A percentile compares a stretch with the other conserved stretches of the same genome.
Evolutionary conservation across 2,329 filamentous ascomycete species (phyloP).

Genomic region (Colletotrichum acutatum): DNA sequence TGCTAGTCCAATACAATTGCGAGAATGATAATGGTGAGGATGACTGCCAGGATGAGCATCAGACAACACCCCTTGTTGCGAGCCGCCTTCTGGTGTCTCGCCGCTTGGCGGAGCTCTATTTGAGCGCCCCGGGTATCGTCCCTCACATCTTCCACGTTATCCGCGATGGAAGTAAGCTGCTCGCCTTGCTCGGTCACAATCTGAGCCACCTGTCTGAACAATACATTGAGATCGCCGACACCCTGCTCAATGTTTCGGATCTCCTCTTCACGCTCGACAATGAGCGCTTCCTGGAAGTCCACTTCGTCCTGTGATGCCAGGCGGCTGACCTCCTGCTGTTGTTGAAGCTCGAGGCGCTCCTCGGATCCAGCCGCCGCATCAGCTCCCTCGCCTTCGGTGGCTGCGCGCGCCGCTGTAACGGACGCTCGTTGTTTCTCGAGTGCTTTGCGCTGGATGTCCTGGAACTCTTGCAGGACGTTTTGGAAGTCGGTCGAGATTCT

Average conservation of each 20-base stretch:
- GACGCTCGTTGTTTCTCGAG: slow-evolving; percentile 94
- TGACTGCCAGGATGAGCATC: slow-evolving; percentile 86
- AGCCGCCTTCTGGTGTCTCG: slow-evolving; percentile 93
- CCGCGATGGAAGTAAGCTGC: slow-evolving; percentile 85
- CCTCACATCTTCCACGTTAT: slow-evolving; percentile 86
- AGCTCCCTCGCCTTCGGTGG: slow-evolving; percentile 67
- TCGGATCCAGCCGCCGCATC: slow-evolving; percentile 38
- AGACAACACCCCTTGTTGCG: slow-evolving; percentile 95
- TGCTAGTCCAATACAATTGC: slow-evolving; percentile 80
- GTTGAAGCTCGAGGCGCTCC: slow-evolving; percentile 60
- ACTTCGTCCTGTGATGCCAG: slow-evolving; percentile 94
- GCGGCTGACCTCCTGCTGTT: slow-evolving; percentile 80
- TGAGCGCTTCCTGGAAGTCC: slow-evolving; percentile 95
- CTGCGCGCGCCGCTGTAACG: slow-evolving; percentile 83
- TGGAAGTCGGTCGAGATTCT: slow-evolving; percentile 96
- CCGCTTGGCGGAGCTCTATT: slow-evolving; percentile 84
- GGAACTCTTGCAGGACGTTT: slow-evolving; percentile 88
- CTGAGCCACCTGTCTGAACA: slow-evolving; percentile 97
- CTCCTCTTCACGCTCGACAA: slow-evolving; percentile 95
- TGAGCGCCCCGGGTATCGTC: slow-evolving; percentile 88
- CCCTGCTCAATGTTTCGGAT: slow-evolving; percentile 98
- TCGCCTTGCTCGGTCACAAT: slow-evolving; percentile 96
- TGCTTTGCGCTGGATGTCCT: slow-evolving; percentile 87
- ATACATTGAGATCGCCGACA: slow-evolving; percentile 93
- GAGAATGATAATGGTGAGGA: slow-evolving; percentile 88